Base-by-base conservation (phyloP, 805 yeast genomes). In the Sugiyamaella smithiae region DNA sequence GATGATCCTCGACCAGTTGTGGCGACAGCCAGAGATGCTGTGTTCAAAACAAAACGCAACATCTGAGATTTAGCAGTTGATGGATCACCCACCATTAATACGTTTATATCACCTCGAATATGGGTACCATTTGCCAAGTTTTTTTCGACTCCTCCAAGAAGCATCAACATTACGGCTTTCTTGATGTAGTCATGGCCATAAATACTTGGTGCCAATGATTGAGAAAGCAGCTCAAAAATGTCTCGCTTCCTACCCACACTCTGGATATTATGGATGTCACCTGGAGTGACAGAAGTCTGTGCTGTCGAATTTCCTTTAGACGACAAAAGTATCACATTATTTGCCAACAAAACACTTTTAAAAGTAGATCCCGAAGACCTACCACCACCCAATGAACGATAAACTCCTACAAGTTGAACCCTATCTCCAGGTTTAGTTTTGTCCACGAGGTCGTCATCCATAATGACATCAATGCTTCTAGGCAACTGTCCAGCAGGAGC, bases 1-100 rank as follows among this genome's bases (percentile, higher is more conserved):
- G 98, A 90, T n/a, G 98, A 91, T 55, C 99, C 99, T 67, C 96
- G 82, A 73, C 99, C 99, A 0, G 99, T 93, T 0, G 99, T 93
- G 23, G 98, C 97, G 58, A 93, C 89, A 2, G 98, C 98, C 58
- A 93, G 73, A 1, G 95, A 75, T 1, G 99, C 99, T 1, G 98
- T 91, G 65, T 91, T 93, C 54, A 93, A 74, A 16, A 93, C 98
- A 64, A 93, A 91, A 56, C 98, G 78, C 55, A 93, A 76, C 73
- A 93, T 83, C 71, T 93, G 99, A 3, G 97, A 90, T 67, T 93
- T 93, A 22, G 99, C 98, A 14, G 99, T 93, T 6, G 97, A 88
- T 11, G 99, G 99, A 67, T 93, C 99, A 70, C 99, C 99, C 33
- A 93, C 97, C 95, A 93, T 86, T 45, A 93, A 74, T 48, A 93